Percentiles rank a stretch among this genome's conserved stretches.
Conservation (phyloP, 352 stramenopile genomes). For the Blastocystis sp. region DNA sequence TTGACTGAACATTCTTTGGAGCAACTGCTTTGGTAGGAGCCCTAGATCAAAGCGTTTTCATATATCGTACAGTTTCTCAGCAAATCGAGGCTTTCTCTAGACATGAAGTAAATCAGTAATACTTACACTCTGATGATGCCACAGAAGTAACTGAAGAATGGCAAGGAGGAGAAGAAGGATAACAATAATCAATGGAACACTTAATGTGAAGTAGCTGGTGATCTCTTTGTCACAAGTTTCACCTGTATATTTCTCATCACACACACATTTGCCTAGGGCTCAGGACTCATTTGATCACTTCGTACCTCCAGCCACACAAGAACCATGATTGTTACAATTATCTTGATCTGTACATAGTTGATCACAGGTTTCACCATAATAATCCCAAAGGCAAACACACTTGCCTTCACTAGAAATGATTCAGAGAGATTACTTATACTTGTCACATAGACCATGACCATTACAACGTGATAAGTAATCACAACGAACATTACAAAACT, state of each 20-base stretch:
- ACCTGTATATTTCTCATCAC: background rate
- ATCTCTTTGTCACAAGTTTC: background rate
- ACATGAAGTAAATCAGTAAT: background rate
- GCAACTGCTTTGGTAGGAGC: background rate
- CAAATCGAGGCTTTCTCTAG: conserved; percentile 38
- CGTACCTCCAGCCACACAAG: background rate
- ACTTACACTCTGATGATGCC: background rate
- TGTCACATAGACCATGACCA: background rate
- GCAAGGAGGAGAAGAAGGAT: background rate
- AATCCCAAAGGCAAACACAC: conserved; percentile 2
- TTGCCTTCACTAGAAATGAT: background rate
- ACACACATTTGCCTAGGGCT: background rate
- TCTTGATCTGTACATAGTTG: background rate
- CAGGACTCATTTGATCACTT: background rate
- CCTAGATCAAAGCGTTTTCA: background rate
- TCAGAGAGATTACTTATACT: background rate
- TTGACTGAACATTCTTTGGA: background rate
- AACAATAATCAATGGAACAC: background rate
- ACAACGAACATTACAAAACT: conserved; percentile 18
- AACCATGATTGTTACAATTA: background rate
- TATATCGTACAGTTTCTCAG: conserved; percentile 11
- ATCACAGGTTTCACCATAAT: background rate
- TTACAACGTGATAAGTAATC: background rate
- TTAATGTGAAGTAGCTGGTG: background rate
- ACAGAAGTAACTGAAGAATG: background rate